A percentile compares a stretch with the other conserved stretches of the same genome.
phyloP scores from a whole-genome alignment of 257 asterid genomes.

The Mitragyna speciosa region DNA sequence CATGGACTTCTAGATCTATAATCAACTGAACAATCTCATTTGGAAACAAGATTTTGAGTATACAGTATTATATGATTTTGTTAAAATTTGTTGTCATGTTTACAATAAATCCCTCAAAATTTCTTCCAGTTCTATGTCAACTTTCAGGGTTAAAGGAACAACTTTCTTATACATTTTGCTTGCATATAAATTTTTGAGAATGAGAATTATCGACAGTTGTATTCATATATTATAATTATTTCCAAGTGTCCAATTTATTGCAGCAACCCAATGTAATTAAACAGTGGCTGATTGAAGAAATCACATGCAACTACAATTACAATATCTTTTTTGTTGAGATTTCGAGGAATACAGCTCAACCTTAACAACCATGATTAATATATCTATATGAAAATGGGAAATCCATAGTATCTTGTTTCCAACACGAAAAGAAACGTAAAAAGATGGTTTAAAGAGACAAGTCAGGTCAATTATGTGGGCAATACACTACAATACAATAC shows the following conservation, averaged over 20 bases:
- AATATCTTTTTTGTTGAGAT: too few relatives aligned
- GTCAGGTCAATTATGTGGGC: slow-evolving; percentile 7
- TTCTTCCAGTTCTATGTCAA: background rate
- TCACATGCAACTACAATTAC: background rate
- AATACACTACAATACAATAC: background rate
- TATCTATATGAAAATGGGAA: background rate
- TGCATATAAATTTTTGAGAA: too few relatives aligned
- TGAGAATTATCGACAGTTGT: background rate
- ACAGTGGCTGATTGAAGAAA: background rate
- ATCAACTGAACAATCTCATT: background rate
- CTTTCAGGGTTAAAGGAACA: too few relatives aligned
- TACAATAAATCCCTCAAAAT: background rate
- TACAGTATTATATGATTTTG: background rate
- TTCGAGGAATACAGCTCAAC: background rate
- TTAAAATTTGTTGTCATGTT: background rate
- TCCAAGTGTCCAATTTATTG: background rate
- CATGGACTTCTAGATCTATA: background rate
- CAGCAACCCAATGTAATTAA: background rate
- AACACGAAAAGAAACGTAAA: slow-evolving; percentile 17
- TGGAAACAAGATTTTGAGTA: too few relatives aligned
- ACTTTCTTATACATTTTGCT: background rate
- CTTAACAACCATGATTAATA: background rate
- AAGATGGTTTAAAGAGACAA: background rate
- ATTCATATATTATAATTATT: too few relatives aligned
- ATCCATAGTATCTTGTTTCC: background rate